A percentile compares a stretch with the other conserved stretches of the same genome.
Conservation (phyloP, 805 yeast genomes). For the Clavispora santaluciae region DNA sequence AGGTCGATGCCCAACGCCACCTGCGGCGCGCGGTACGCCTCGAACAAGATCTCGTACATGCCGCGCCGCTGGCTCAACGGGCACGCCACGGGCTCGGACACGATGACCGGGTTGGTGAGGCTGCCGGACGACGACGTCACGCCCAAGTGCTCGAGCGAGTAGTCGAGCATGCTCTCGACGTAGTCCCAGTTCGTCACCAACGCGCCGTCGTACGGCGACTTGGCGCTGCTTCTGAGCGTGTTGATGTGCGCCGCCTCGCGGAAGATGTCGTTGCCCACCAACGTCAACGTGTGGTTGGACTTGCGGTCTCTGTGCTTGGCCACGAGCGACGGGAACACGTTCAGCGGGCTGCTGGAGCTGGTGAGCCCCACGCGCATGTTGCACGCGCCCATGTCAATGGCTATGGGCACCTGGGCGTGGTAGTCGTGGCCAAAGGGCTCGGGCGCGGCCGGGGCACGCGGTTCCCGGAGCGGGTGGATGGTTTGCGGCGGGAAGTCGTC, state of each 20-base stretch:
- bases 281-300: conserved; percentile 52
- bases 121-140: conserved; percentile 39
- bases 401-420: conserved; percentile 64
- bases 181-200: conserved; percentile 90
- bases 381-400: conserved; percentile 78
- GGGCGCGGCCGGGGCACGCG: conserved; percentile 28
- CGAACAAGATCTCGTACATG: conserved; percentile 81
- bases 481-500: conserved; percentile 37
- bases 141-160: conserved; percentile 73
- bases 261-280: conserved; percentile 78
- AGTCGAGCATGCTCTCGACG: conserved; percentile 77
- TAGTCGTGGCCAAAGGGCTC: conserved; percentile 50
- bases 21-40: conserved; percentile 70
- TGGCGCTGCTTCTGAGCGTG: conserved; percentile 60
- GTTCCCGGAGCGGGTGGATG: conserved; percentile 40
- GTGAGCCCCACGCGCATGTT: conserved; percentile 57
- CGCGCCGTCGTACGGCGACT: conserved; percentile 83
- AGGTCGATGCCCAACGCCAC: conserved; percentile 80
- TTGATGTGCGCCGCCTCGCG: conserved; percentile 46
- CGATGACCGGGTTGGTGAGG: conserved; percentile 72
- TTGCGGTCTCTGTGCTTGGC: conserved; percentile 79
- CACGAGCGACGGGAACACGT: conserved; percentile 62
- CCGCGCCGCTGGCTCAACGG: conserved; percentile 65
- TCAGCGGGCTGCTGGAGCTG: conserved; percentile 43
- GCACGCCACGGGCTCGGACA: conserved; percentile 74